Conservation (phyloP, 2,329 filamentous ascomycete genomes). For the Neophaeococcomyces aloes region DNA sequence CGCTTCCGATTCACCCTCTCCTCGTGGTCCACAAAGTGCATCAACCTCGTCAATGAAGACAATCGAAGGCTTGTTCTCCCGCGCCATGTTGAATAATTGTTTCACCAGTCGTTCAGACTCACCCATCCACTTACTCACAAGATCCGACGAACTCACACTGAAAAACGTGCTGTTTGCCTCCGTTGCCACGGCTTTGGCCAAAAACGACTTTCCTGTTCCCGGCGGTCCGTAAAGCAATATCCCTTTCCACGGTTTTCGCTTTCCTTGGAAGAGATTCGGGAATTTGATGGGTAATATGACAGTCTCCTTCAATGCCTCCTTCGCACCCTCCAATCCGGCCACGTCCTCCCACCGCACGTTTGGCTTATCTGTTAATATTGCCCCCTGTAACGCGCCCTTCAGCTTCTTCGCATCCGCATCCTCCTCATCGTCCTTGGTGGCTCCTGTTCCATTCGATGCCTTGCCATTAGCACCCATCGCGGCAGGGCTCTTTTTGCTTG, state of each 20-base stretch:
- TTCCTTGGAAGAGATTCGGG: constrained; percentile 88
- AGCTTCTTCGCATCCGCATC: constrained; percentile 96
- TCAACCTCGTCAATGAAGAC: constrained; percentile 99
- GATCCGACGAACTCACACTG: constrained; percentile 90
- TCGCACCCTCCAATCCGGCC: constrained; percentile 82
- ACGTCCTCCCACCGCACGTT: constrained; percentile 98
- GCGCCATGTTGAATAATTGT: constrained; percentile 91
- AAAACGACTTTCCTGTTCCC: constrained; percentile 93
- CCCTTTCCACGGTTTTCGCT: constrained; percentile 95
- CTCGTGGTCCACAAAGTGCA: constrained; percentile 82
- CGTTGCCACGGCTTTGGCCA: constrained; percentile 94
- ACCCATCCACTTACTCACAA: constrained; percentile 99
- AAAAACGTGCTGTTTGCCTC: constrained; percentile 99
- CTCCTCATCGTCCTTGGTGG: constrained; percentile 54
- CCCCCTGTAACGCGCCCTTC: constrained; percentile 76
- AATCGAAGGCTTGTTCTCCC: constrained; percentile 95
- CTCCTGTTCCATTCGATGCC: constrained; percentile 40
- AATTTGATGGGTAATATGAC: constrained; percentile 98
- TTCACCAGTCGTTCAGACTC: constrained; percentile 96
- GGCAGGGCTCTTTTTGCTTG: constrained; percentile 42
- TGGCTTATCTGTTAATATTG: constrained; percentile 88
- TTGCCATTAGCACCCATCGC: constrained; percentile 44
- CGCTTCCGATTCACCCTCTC: constrained; percentile 93
- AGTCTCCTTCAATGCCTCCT: constrained; percentile 94
- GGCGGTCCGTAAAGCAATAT: constrained; percentile 93